Evolutionary conservation across 495 filamentous ascomycete species (phyloP).

Genomic region (Lasiosphaeriaceae sp.): DNA sequence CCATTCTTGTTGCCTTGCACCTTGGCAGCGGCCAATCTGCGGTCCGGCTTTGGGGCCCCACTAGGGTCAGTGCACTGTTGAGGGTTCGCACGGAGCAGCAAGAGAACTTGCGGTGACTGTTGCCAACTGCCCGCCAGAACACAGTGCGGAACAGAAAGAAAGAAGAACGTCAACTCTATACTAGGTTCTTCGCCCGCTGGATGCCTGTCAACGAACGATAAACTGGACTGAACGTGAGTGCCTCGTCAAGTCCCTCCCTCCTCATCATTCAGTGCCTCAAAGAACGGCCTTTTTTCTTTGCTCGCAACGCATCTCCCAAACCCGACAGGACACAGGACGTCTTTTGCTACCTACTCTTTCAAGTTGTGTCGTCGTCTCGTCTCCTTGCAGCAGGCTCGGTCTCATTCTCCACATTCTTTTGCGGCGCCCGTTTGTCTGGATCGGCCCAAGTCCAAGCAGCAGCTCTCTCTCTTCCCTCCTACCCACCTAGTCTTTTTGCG

Average conservation of each 20-base stretch:
- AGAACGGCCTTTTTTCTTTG: constrained; percentile 8
- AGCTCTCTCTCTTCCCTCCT: not conserved
- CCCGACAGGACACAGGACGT: not conserved
- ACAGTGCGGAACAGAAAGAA: constrained; percentile 11
- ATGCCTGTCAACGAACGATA: constrained; percentile 4
- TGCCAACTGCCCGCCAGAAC: not conserved
- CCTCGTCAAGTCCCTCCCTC: constrained; percentile 22
- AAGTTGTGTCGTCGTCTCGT: not conserved
- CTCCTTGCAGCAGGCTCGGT: constrained; percentile 4
- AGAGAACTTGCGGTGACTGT: too few relatives aligned
- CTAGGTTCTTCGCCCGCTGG: not conserved
- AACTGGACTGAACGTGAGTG: too few relatives aligned
- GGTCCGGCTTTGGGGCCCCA: too few relatives aligned
- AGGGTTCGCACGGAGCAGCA: too few relatives aligned
- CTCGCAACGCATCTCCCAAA: not conserved
- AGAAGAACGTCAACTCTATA: constrained; percentile 10
- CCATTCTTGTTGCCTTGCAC: not conserved
- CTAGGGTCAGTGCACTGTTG: too few relatives aligned
- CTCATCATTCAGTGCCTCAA: constrained; percentile 16
- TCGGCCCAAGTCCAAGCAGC: constrained; percentile 2
- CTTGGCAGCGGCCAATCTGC: not conserved
- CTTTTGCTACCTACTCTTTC: not conserved
- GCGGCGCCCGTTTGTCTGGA: constrained; percentile 1
- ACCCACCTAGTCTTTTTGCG: constrained; percentile 3
- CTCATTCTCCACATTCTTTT: constrained; percentile 23